phyloP scores from a whole-genome alignment of 108 stramenopile species.

The Halocafeteria seosinensis region DNA sequence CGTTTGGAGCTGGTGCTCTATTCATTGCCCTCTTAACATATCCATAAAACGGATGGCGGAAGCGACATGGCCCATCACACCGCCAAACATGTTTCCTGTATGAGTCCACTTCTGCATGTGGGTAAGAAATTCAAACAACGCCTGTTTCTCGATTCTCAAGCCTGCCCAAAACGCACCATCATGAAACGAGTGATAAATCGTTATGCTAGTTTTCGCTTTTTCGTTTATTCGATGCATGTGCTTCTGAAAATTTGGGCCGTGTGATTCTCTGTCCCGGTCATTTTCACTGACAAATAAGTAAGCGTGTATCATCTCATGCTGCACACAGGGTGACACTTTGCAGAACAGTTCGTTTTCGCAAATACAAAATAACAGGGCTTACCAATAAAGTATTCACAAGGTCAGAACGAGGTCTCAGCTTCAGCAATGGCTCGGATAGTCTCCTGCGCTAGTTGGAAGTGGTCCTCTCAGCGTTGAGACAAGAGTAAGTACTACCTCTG shows the following conservation, averaged over 20 bases:
- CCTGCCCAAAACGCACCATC: no score
- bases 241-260: background rate
- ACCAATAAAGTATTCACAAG: background rate
- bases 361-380: no score
- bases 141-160: no score
- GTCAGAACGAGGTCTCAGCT: background rate
- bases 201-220: background rate
- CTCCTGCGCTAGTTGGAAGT: no score
- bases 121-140: no score
- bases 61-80: background rate
- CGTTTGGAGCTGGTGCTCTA: background rate
- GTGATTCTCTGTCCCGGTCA: background rate
- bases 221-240: background rate
- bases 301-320: background rate
- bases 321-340: no score
- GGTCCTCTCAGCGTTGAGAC: no score
- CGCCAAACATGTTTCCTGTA: background rate
- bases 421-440: background rate
- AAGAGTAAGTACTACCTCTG: background rate
- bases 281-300: background rate
- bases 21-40: conserved; percentile 1
- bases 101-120: background rate
- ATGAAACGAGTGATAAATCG: background rate
- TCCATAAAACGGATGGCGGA: background rate
- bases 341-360: no score